These are phyloP conservation scores for Angophora floribunda DNA, from an alignment of 345 rosid genomes.

Conservation along the genomic window DNA sequence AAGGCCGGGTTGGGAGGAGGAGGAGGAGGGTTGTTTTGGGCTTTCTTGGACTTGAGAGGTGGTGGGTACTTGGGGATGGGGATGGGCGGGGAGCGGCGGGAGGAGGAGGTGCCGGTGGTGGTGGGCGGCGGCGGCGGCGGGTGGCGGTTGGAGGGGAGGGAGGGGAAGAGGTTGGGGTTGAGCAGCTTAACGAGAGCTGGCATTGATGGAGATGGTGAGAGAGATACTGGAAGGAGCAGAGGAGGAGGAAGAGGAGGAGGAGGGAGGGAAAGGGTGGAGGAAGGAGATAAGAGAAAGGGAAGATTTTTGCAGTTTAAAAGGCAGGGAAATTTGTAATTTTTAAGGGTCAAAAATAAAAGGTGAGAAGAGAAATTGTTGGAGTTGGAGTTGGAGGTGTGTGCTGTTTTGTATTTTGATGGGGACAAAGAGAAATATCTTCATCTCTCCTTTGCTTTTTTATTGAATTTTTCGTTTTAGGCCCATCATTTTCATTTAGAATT, in stretches of 20 bases:
- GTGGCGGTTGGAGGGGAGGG: conserved; percentile 28
- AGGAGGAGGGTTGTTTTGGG: neutral
- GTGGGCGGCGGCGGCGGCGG: neutral
- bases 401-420: neutral
- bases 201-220: conserved; percentile 21
- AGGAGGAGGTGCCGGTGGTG: neutral
- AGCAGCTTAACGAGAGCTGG: conserved; percentile 47
- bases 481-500: neutral
- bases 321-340: neutral
- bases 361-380: neutral
- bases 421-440: neutral
- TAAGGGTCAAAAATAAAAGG: neutral
- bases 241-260: neutral
- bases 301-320: neutral
- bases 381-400: neutral
- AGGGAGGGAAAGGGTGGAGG: neutral
- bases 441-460: neutral
- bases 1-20: conserved; percentile 39
- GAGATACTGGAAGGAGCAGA: neutral
- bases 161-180: conserved; percentile 61
- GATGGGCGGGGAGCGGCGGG: conserved; percentile 42
- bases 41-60: conserved; percentile 16
- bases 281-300: neutral
- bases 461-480: neutral
- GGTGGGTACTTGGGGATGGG: conserved; percentile 70